Conservation (phyloP, 2,329 filamentous ascomycete genomes). For the Ceratocystis papillata region DNA sequence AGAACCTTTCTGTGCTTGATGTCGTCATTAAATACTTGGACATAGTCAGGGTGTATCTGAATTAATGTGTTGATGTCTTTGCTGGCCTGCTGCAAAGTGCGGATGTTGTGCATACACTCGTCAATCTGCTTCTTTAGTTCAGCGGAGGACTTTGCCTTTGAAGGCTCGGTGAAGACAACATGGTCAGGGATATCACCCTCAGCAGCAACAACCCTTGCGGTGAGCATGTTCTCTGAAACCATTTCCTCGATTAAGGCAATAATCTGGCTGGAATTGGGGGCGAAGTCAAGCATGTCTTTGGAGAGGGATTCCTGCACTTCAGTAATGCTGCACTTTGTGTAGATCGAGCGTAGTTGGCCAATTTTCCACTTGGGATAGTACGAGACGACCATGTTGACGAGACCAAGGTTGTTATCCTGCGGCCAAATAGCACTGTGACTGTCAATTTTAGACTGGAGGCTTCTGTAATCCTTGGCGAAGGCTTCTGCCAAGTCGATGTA, state of each 20-base stretch:
- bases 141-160: conserved; percentile 19
- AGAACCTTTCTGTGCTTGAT: conserved; percentile 32
- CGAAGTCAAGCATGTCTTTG: conserved; percentile 40
- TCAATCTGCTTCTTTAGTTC: conserved; percentile 38
- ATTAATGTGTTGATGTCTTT: conserved; percentile 45
- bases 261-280: conserved; percentile 37
- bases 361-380: conserved; percentile 69
- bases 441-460: conserved; percentile 54
- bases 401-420: conserved; percentile 60
- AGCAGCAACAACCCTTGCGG: conserved; percentile 41
- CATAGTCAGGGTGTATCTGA: conserved; percentile 46
- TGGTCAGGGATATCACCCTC: conserved; percentile 35
- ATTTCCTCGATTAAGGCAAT: conserved; percentile 43
- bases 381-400: conserved; percentile 57
- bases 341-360: conserved; percentile 60
- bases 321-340: conserved; percentile 47
- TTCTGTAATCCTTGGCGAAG: conserved; percentile 44
- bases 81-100: conserved; percentile 39
- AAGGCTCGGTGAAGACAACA: conserved; percentile 41
- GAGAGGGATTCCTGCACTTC: conserved; percentile 43
- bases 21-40: conserved; percentile 39
- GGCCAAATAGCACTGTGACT: conserved; percentile 49
- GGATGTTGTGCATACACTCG: conserved; percentile 35
- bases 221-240: conserved; percentile 45
- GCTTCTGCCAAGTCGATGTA: conserved; percentile 61